Percentiles rank a stretch among this genome's conserved stretches.
These are phyloP conservation scores for Phytophthora pini DNA, from an alignment of 352 stramenopile genomes.

Conservation along the genomic window DNA sequence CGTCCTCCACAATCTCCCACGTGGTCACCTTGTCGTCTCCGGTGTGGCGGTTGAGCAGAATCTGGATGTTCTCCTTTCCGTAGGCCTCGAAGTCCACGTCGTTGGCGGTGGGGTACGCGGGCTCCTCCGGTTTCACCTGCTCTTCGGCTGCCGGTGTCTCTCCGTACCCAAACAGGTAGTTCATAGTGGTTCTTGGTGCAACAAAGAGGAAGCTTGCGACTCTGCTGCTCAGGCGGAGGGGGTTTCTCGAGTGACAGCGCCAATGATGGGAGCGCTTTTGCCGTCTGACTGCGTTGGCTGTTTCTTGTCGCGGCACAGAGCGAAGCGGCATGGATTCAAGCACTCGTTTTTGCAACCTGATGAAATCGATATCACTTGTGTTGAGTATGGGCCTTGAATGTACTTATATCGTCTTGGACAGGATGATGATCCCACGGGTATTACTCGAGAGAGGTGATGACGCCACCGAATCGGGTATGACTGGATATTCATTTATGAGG, in stretches of 20 bases:
- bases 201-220: neutral
- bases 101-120: constrained; percentile 48
- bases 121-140: constrained; percentile 34
- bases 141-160: constrained; percentile 37
- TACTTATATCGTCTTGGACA: constrained; percentile 2
- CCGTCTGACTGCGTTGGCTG: constrained; percentile 11
- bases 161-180: constrained; percentile 44
- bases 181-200: constrained; percentile 29
- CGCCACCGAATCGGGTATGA: constrained; percentile 10
- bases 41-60: constrained; percentile 67
- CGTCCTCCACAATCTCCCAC: constrained; percentile 73
- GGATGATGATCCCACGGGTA: constrained; percentile 5
- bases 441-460: constrained; percentile 18
- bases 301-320: constrained; percentile 22
- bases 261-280: constrained; percentile 5
- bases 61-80: constrained; percentile 68
- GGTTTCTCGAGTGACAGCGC: constrained; percentile 28
- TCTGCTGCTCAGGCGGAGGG: constrained; percentile 16
- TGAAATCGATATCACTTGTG: neutral
- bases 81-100: constrained; percentile 74
- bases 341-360: constrained; percentile 11
- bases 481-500: constrained; percentile 3
- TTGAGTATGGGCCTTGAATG: neutral
- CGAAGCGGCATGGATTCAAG: constrained; percentile 29
- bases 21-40: constrained; percentile 71